Base-by-base conservation (phyloP, 2,329 filamentous ascomycete genomes). In the Penicillium crustosum region DNA sequence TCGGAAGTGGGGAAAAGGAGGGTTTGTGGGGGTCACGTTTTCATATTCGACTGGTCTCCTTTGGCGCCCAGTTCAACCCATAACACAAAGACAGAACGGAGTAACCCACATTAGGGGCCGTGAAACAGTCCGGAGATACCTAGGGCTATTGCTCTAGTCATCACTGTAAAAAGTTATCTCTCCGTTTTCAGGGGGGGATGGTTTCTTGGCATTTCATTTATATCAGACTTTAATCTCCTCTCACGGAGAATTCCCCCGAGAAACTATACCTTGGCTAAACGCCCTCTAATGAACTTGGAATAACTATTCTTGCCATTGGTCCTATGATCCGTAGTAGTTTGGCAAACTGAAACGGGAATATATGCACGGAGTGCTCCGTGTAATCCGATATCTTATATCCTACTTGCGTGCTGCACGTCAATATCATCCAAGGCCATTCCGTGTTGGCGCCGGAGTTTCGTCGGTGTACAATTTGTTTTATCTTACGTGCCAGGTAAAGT, bases 121-220 rank as follows among this genome's bases (percentile, higher is more conserved):
- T 56, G 49, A 52, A 53, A 53, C 33, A 53, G 8, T 35, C 39
- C 25, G 13, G 21, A 2, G 3, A 33, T 39, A n/a, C n/a, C n/a
- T n/a, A 39, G 31, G 44, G 35, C 36, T 55, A 31, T 42, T 38
- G 19, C 43, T 33, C 29, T 33, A n/a, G 19, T 31, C 38, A 49
- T 43, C 45, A 60, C 31, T 33, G 31, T 29, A 51, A 45, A 43
- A 27, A 19, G 29, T 13, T 15, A 52, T 49, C 31, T 53, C 31
- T 49, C 41, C 21, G 49, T 31, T 21, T 21, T 25, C 27, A 51
- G n/a, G 47, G 41, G 21, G 6, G 41, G 33, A 2, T 27, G 36
- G 23, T 36, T 42, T 7, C 59, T 61, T 63, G 61, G 61, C 55
- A 53, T 21, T 59, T 63, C 55, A 64, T 63, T 31, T 61, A 64